phyloP scores from a whole-genome alignment of 441 rosid species.

The Gossypium schwendimanii region DNA sequence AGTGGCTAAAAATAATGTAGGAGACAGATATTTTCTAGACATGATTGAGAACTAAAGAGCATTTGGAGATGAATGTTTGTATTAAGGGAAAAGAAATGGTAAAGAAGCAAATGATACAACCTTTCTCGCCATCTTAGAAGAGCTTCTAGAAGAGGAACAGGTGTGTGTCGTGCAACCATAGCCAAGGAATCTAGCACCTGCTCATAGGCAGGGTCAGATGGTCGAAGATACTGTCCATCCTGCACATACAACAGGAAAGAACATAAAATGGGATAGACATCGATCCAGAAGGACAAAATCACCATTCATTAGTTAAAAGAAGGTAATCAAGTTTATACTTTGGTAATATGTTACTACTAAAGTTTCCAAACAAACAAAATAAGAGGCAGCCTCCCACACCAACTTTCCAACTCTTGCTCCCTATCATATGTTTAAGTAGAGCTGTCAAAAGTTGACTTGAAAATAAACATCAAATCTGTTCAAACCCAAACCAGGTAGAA shows the following conservation, averaged over 20 bases:
- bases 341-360: background rate
- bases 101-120: constrained; percentile 30
- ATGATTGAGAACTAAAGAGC: background rate
- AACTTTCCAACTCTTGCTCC: background rate
- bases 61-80: background rate
- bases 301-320: constrained; percentile 5
- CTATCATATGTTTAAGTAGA: background rate
- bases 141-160: constrained; percentile 95
- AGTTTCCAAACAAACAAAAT: background rate
- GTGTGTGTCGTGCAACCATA: constrained; percentile 96
- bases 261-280: constrained; percentile 6
- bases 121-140: constrained; percentile 93
- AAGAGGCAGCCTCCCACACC: background rate
- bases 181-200: constrained; percentile 97
- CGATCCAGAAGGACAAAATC: background rate
- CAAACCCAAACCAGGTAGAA: background rate
- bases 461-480: background rate
- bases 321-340: background rate
- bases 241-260: constrained; percentile 27
- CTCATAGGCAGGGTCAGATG: constrained; percentile 94
- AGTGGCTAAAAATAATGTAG: background rate
- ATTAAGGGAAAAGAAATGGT: constrained; percentile 8
- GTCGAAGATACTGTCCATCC: constrained; percentile 98
- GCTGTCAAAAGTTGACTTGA: background rate
- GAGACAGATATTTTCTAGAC: constrained; percentile 5